These are phyloP conservation scores for Colletotrichum magnum DNA, from an alignment of 2,329 filamentous ascomycete species.

Conservation along the genomic window DNA sequence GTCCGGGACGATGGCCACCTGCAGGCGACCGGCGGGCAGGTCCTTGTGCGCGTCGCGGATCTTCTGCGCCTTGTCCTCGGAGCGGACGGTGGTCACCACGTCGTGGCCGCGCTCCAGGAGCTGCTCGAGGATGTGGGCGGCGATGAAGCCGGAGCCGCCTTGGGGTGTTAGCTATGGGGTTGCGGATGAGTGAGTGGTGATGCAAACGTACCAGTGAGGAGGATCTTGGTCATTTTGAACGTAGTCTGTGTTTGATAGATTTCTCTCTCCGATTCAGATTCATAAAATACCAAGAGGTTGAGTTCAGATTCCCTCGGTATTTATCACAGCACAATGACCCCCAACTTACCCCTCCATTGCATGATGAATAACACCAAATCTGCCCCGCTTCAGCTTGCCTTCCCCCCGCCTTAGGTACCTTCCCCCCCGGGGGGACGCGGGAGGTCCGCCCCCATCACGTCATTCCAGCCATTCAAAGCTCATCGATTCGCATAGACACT, in stretches of 20 bases:
- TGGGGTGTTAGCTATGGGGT: no score
- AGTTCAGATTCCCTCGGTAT: conserved; percentile 1
- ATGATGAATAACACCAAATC: conserved; percentile 24
- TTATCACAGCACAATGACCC: conserved; percentile 10
- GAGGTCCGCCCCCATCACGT: conserved; percentile 25
- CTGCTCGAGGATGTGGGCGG: conserved; percentile 68
- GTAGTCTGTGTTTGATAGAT: not conserved
- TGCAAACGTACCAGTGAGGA: conserved; percentile 58
- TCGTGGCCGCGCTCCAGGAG: conserved; percentile 65
- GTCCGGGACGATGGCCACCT: conserved; percentile 78
- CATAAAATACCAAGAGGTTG: not conserved
- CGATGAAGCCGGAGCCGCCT: conserved; percentile 68
- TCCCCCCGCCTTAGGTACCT: conserved; percentile 1
- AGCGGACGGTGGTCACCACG: conserved; percentile 70
- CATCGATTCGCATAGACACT: not conserved
- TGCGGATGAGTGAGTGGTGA: no score
- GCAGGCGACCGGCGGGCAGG: conserved; percentile 59
- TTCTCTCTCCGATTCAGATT: not conserved
- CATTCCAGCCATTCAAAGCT: conserved; percentile 28
- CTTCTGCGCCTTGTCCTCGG: conserved; percentile 66
- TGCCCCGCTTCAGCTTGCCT: conserved; percentile 24
- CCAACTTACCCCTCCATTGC: conserved; percentile 37
- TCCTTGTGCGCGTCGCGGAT: conserved; percentile 65
- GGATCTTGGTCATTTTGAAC: conserved; percentile 61
- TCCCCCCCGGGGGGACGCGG: conserved; percentile 2